Evolutionary conservation across 176 grass and related monocot genomes (phyloP).

Genomic region (bread wheat (Triticum aestivum)): IWGSC_CS_RefSeq_v2.1 NC_057809.1:583459049-583459548

Average conservation of each 20-base stretch:
- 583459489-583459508: neutral
- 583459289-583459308: neutral
- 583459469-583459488: neutral
- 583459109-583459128: slow-evolving; percentile 91
- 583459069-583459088: neutral
- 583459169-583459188: slow-evolving; percentile 24
- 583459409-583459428: neutral
- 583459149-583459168: slow-evolving; percentile 41
- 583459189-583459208: too few relatives aligned
- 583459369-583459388: too few relatives aligned
- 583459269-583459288: neutral
- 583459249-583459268: neutral
- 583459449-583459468: too few relatives aligned
- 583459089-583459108: slow-evolving; percentile 65
- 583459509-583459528: neutral
- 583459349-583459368: neutral
- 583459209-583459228: neutral
- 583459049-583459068: neutral
- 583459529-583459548: neutral
- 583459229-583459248: neutral
- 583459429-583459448: neutral
- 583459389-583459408: neutral
- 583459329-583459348: neutral
- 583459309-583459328: neutral
- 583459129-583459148: slow-evolving; percentile 95